These are phyloP conservation scores for Hamigera avellanea DNA, from an alignment of 495 filamentous ascomycete genomes.

Conservation along the genomic window DNA sequence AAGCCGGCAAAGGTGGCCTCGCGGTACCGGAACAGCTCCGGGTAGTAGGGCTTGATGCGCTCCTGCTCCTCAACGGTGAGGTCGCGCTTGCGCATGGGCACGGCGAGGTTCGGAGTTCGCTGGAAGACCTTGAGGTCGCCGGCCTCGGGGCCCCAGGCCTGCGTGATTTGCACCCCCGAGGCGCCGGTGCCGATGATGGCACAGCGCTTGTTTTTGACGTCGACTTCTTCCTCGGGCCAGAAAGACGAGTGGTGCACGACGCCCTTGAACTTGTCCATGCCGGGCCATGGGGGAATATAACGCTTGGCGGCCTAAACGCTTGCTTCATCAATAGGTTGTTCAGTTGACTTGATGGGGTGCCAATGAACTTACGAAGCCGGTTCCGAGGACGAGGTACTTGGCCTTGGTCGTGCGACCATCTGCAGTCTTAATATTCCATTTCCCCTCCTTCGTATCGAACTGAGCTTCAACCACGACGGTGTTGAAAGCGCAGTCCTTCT, in stretches of 20 bases:
- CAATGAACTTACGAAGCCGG: no score
- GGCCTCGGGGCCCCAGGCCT: conserved; percentile 4
- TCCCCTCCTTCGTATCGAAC: conserved; percentile 25
- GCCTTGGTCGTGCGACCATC: conserved; percentile 33
- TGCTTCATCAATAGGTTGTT: no score
- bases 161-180: conserved; percentile 41
- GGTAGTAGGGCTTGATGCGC: conserved; percentile 26
- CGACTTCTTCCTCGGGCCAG: conserved; percentile 43
- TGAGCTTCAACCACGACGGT: conserved; percentile 32
- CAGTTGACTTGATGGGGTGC: no score
- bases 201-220: conserved; percentile 35
- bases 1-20: conserved; percentile 11
- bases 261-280: conserved; percentile 42
- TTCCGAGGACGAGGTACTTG: conserved; percentile 35
- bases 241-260: conserved; percentile 42
- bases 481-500: conserved; percentile 40
- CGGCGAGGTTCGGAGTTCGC: conserved; percentile 38
- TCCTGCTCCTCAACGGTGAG: conserved; percentile 34
- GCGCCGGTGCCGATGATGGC: conserved; percentile 52
- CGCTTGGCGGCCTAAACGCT: conserved; percentile 17
- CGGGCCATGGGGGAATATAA: conserved; percentile 35
- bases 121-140: conserved; percentile 38
- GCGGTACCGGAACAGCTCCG: conserved; percentile 25
- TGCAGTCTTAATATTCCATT: conserved; percentile 36
- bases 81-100: conserved; percentile 35